Evolutionary conservation across 257 asterid genomes (phyloP), one percentile per base, ranked within the genome.

Genomic region (Gentiana macrophylla): DNA sequence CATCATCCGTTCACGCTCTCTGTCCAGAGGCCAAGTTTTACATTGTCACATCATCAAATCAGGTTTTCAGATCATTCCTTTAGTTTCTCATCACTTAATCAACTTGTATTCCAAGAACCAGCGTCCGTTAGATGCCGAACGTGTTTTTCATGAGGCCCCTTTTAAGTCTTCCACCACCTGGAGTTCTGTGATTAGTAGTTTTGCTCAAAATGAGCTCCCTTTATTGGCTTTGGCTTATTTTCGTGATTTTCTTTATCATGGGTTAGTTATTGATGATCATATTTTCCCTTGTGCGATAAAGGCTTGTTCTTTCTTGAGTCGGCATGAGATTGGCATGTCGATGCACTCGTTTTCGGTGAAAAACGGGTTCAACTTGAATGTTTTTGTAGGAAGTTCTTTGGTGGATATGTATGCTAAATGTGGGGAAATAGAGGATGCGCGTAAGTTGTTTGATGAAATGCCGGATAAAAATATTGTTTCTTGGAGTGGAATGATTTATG

Each of bases 401-500:
- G 88, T 77, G 12, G 91, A 86, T 54, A 84, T 84, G 96, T 86
- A 90, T 24, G 89, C 86, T 0, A 84, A 90, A 72, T 84, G 91
- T 49, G 87, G 87, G 64, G 70, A 62, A 15, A 56, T 87, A 37
- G 63, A 37, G 0, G 68, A 71, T 58, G 95, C 96, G 4, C 65
- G 92, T 74, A 76, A 73, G 68, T 1, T 86, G 96, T 91, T 91
- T 10, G 96, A 87, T 62, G 79, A 71, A 76, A 86, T 91, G 95
- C 95, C 98, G 0, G 79, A 70, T 2, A 77, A 72, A 62, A 90
- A 86, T 73, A 89, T 84, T 57, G 98, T 90, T 55, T 78, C 96
- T 2, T 90, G 96, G 98, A 86, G 80, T 64, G 86, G 88, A 52
- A 79, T 90, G 86, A 86, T 86, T 52, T 77, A 79, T 46, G 94